phyloP scores from a whole-genome alignment of 495 filamentous ascomycete species.

The Daldinia loculata region DNA sequence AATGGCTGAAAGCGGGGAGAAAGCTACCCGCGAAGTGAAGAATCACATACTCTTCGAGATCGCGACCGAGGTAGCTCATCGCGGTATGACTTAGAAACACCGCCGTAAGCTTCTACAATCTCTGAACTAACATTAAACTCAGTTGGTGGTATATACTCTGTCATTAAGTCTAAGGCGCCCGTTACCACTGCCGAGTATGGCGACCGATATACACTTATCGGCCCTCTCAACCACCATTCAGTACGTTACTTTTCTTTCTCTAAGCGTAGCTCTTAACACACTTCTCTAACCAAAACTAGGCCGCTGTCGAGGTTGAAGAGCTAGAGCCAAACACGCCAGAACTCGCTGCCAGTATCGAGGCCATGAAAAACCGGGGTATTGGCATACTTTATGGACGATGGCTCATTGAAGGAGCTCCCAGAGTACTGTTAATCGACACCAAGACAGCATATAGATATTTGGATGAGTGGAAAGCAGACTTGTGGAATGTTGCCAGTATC shows the following conservation, averaged over 20 bases:
- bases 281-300: constrained; percentile 57
- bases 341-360: constrained; percentile 80
- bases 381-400: constrained; percentile 92
- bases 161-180: constrained; percentile 97
- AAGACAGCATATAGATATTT: constrained; percentile 89
- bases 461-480: constrained; percentile 96
- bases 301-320: constrained; percentile 95
- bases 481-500: constrained; percentile 93
- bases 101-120: neutral
- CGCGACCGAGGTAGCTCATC: constrained; percentile 95
- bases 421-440: constrained; percentile 94
- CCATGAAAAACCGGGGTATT: constrained; percentile 92
- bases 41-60: constrained; percentile 82
- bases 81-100: constrained; percentile 64
- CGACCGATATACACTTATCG: constrained; percentile 93
- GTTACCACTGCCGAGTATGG: constrained; percentile 99
- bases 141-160: constrained; percentile 99
- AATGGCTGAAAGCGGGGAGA: constrained; percentile 51
- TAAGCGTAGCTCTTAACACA: neutral
- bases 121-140: constrained; percentile 15
- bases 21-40: constrained; percentile 57
- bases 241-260: constrained; percentile 56
- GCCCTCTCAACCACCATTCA: constrained; percentile 89
- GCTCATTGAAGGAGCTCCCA: constrained; percentile 95
- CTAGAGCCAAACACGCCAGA: constrained; percentile 83